These are phyloP conservation scores for Stylosanthes scabra DNA, from an alignment of 331 rosid genomes.

Conservation along the genomic window DNA sequence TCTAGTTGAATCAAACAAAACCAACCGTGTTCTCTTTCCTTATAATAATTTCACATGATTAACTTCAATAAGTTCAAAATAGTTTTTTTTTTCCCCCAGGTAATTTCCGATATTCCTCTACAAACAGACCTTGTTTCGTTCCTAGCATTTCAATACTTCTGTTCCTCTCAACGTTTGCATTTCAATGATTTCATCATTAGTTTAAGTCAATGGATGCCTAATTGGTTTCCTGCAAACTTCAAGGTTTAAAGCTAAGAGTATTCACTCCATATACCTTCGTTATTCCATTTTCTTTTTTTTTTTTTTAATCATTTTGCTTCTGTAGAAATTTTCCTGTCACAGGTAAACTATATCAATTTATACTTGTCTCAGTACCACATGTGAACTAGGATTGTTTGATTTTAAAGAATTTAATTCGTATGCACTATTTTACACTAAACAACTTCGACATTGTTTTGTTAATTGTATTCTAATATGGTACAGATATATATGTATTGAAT, in stretches of 20 bases:
- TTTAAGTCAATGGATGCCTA: not conserved
- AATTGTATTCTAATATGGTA: conserved; percentile 10
- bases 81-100: conserved; percentile 16
- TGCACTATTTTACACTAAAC: not conserved
- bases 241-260: not conserved
- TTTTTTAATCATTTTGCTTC: not conserved
- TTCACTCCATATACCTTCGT: not conserved
- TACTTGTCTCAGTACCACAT: not conserved
- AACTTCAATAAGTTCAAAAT: conserved; percentile 26
- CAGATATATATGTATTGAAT: conserved; percentile 7
- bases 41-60: not conserved
- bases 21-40: not conserved
- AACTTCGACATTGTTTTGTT: not conserved
- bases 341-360: not conserved
- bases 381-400: not conserved
- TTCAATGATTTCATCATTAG: not conserved
- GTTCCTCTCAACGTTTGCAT: not conserved
- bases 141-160: not conserved
- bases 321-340: not conserved
- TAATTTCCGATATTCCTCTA: too few relatives aligned
- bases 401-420: not conserved
- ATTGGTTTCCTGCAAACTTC: conserved; percentile 9
- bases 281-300: not conserved
- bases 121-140: conserved; percentile 34
- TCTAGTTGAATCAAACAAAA: not conserved